phyloP scores from a whole-genome alignment of 108 stramenopile species.

The Skeletonema marinoi region DNA sequence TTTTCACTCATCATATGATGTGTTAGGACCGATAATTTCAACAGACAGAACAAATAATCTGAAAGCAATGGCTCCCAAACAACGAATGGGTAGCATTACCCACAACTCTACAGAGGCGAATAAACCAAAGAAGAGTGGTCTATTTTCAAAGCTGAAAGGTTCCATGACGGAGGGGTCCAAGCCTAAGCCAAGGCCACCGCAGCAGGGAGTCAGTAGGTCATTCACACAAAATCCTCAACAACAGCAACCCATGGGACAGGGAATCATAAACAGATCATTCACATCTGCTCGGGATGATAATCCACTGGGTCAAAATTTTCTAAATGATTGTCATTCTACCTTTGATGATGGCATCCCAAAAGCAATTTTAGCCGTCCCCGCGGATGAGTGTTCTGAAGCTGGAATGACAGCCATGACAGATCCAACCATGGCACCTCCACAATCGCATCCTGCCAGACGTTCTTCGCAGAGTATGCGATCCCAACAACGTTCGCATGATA shows the following conservation, averaged over 20 bases:
- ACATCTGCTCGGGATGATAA: neutral
- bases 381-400: neutral
- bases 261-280: neutral
- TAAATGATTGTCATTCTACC: neutral
- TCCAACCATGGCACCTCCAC: neutral
- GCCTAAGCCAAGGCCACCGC: neutral
- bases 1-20: too few relatives aligned
- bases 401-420: neutral
- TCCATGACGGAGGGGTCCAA: neutral
- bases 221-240: neutral
- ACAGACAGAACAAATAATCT: too few relatives aligned
- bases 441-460: neutral
- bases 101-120: slow-evolving; percentile 17
- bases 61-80: slow-evolving; percentile 12
- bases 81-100: slow-evolving; percentile 21
- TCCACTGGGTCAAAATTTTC: neutral
- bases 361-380: neutral
- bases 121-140: slow-evolving; percentile 11
- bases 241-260: neutral
- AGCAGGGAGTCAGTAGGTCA: neutral
- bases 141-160: slow-evolving; percentile 14
- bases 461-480: neutral
- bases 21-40: too few relatives aligned
- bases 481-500: neutral
- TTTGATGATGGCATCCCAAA: slow-evolving; percentile 1